These are phyloP conservation scores for Melampsora larici-populina DNA, from an alignment of 1,284 basidiomycete genomes.

Conservation along the genomic window DNA sequence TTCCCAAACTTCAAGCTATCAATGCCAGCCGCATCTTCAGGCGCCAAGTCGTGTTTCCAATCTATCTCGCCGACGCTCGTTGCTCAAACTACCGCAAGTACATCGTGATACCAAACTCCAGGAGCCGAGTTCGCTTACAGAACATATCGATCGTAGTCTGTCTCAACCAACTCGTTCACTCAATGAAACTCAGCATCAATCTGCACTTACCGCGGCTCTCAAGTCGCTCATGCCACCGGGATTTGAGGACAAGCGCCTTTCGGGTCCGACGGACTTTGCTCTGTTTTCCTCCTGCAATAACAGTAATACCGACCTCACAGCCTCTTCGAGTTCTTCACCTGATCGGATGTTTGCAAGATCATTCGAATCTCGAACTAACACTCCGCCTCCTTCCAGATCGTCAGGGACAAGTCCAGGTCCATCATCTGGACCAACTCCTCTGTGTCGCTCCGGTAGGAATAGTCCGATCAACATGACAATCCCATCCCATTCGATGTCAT, in stretches of 20 bases:
- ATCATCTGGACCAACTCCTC: neutral
- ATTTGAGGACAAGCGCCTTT: too few relatives aligned
- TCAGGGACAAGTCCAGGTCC: slow-evolving; percentile 16
- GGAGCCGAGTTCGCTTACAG: neutral
- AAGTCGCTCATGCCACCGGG: neutral
- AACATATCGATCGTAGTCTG: neutral
- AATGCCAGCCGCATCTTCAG: neutral
- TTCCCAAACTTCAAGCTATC: neutral
- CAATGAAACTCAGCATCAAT: neutral
- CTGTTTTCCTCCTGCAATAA: neutral
- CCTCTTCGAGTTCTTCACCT: slow-evolving; percentile 26
- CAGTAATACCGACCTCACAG: neutral
- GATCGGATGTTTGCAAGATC: slow-evolving; percentile 11
- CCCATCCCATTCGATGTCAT: neutral
- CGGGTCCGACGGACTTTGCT: neutral
- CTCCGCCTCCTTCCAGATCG: slow-evolving; percentile 16
- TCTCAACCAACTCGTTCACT: neutral
- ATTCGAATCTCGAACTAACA: slow-evolving; percentile 15
- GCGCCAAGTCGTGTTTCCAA: neutral
- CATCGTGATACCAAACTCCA: neutral
- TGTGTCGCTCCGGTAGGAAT: too few relatives aligned
- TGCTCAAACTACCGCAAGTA: neutral
- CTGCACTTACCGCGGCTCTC: neutral
- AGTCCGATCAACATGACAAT: neutral
- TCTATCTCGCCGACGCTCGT: neutral